Evolutionary conservation across 441 rosid species (phyloP), one percentile per base, ranked within the genome.

Genomic region (Jatropha multifida): DNA sequence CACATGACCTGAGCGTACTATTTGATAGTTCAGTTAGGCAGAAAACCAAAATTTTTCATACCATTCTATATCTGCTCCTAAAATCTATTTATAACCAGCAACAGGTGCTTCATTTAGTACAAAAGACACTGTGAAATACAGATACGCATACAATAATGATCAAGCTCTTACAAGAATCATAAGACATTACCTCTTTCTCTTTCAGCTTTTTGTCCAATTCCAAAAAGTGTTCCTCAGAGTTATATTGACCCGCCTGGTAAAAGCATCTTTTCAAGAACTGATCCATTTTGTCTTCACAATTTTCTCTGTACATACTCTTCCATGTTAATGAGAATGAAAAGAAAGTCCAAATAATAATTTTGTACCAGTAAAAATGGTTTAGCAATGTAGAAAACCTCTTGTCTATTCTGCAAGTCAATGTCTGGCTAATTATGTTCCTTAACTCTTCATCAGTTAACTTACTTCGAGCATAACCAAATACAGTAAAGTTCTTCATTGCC

Each of bases 391-490:
- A n/a, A 48, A 37, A 93, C 99, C 92, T 93, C 84, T 86, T 82
- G 81, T 96, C 94, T n/a, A 96, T 90, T 83, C 98, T 85, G 81
- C 99, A 93, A 58, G 98, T 93, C 78, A 96, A 85, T n/a, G 95
- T 93, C 68, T 6, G 32, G 84, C 96, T 89, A 59, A 96, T 91
- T 90, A 86, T 85, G 68, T 77, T 81, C 81, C 97, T 90, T 55
- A 96, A 93, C 72, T 92, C 94, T 60, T 90, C 92, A 73, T 93
- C 93, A 9, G 86, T 89, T 85, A 93, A 75, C 68, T 83, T 81
- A 68, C 88, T 88, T 78, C 94, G 84, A 74, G 97, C 95, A 84
- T 86, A 96, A 69, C 99, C 97, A 69, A 90, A 92, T 60, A 96
- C 84, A 42, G 80, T 76, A 55, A 96, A 90, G 72, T 93, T 80